A percentile compares a stretch with the other conserved stretches of the same genome.
Evolutionary conservation across 1,284 basidiomycete genomes (phyloP).

Genomic region (Pseudozyma pruni): DNA sequence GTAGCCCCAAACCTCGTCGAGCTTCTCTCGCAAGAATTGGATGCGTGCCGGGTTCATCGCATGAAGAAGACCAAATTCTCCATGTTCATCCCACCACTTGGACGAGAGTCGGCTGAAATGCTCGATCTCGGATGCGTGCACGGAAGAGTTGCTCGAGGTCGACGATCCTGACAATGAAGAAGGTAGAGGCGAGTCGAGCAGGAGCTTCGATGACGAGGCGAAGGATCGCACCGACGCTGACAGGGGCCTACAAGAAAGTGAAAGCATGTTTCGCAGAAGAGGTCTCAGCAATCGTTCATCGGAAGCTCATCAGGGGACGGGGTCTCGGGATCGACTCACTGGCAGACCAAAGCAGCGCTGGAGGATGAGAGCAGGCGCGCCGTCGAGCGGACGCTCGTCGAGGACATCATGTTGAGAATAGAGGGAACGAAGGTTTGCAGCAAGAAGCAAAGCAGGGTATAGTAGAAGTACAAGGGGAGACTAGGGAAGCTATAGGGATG

Average conservation of each 20-base stretch:
- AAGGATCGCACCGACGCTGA: constrained; percentile 16
- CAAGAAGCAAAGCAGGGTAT: constrained; percentile 8
- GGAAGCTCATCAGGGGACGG: background rate
- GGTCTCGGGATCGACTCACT: constrained; percentile 23
- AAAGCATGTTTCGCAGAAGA: background rate
- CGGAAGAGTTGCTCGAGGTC: constrained; percentile 32
- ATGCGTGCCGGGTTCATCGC: constrained; percentile 94
- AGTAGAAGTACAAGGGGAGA: constrained; percentile 32
- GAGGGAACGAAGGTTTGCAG: background rate
- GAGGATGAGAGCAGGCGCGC: constrained; percentile 8
- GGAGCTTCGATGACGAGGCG: constrained; percentile 31
- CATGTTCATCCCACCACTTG: constrained; percentile 95
- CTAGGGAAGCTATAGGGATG: constrained; percentile 3
- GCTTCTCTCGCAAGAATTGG: constrained; percentile 84
- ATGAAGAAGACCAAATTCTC: constrained; percentile 90
- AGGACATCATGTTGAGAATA: constrained; percentile 2
- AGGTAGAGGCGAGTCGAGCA: constrained; percentile 32
- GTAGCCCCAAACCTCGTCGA: constrained; percentile 63
- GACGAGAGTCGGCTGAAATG: constrained; percentile 91
- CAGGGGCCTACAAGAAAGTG: constrained; percentile 5
- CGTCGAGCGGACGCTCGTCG: constrained; percentile 6
- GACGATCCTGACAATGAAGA: background rate
- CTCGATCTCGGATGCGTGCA: constrained; percentile 71
- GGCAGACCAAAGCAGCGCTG: constrained; percentile 23
- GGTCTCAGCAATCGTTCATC: constrained; percentile 12